phyloP scores from a whole-genome alignment of 2,329 filamentous ascomycete genomes.

The Daldinia eschscholtzii region DNA sequence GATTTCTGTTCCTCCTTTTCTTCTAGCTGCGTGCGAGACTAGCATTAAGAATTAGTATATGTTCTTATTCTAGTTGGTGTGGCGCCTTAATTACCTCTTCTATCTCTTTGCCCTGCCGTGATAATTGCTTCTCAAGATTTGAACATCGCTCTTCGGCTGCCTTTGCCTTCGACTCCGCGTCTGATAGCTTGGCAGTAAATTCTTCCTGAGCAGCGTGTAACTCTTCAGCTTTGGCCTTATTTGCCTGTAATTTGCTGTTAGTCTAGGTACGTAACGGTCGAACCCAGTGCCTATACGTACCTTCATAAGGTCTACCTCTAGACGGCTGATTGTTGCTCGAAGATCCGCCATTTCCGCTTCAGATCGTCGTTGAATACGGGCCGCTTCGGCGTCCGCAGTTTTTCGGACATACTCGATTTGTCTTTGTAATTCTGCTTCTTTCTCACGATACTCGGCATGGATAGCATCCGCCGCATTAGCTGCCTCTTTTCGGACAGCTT shows the following conservation, averaged over 20 bases:
- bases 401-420: conserved; percentile 62
- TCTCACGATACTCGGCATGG: conserved; percentile 51
- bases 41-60: conserved; percentile 33
- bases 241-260: conserved; percentile 59
- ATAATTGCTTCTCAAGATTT: conserved; percentile 65
- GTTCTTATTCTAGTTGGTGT: conserved; percentile 12
- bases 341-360: conserved; percentile 53
- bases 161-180: conserved; percentile 52
- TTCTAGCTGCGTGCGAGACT: conserved; percentile 51
- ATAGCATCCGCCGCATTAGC: conserved; percentile 45
- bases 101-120: conserved; percentile 54
- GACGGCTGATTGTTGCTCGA: conserved; percentile 61
- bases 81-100: conserved; percentile 46
- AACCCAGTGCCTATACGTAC: conserved; percentile 51
- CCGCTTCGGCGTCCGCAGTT: conserved; percentile 50
- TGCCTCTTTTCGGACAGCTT: conserved; percentile 46
- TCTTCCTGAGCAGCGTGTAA: conserved; percentile 68
- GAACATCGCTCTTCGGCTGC: conserved; percentile 61
- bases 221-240: conserved; percentile 71
- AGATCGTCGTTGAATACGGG: conserved; percentile 50
- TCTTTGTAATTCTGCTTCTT: conserved; percentile 56
- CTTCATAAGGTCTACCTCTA: conserved; percentile 74
- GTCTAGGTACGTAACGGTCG: conserved; percentile 21
- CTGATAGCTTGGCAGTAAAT: conserved; percentile 54
- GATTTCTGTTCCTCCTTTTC: conserved; percentile 73